phyloP scores from a whole-genome alignment of 805 yeast species.

The Lipomyces oligophaga region DNA sequence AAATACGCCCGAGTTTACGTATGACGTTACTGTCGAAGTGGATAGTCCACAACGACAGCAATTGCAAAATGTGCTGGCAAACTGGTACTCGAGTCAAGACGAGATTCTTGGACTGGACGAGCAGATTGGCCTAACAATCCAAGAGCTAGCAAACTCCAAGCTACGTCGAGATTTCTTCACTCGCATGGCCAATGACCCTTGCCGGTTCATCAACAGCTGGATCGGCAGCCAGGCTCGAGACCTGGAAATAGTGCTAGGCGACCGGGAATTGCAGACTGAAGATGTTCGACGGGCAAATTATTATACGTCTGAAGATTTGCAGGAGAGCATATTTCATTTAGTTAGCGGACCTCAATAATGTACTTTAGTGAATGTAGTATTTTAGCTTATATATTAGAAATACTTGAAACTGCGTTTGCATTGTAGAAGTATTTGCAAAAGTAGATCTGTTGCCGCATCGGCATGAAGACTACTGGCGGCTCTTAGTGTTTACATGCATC shows the following conservation, averaged over 20 bases:
- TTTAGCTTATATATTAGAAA: too few relatives aligned
- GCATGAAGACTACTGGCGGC: too few relatives aligned
- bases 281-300: constrained; percentile 78
- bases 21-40: constrained; percentile 66
- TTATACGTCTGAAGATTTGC: constrained; percentile 67
- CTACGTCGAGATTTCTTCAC: constrained; percentile 75
- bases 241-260: constrained; percentile 80
- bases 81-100: constrained; percentile 42
- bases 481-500: too few relatives aligned
- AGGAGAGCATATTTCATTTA: constrained; percentile 63
- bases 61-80: constrained; percentile 39
- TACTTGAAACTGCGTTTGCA: neutral
- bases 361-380: neutral
- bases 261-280: constrained; percentile 86
- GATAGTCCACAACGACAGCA: constrained; percentile 39
- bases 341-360: constrained; percentile 12
- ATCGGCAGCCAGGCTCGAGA: constrained; percentile 77
- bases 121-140: constrained; percentile 47
- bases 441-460: too few relatives aligned
- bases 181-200: constrained; percentile 72
- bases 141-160: constrained; percentile 49
- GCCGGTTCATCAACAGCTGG: constrained; percentile 67
- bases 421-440: too few relatives aligned
- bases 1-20: constrained; percentile 44
- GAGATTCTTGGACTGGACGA: constrained; percentile 45